Conservation (phyloP, 257 asterid genomes). For the Henckelia pumila region DNA sequence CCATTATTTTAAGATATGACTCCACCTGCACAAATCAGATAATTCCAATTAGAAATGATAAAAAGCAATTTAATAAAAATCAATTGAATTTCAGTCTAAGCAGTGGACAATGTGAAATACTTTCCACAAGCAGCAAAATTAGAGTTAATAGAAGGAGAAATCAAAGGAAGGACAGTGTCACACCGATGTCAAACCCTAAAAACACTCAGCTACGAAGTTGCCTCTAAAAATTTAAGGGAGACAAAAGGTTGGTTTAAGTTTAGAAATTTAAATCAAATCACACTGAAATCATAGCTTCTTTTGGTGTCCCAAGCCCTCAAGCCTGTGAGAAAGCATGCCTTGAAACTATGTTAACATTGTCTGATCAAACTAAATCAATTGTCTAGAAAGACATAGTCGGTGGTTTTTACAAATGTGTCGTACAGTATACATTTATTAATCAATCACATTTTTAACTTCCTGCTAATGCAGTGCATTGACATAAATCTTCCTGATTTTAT, state of each 20-base stretch:
- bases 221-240: neutral
- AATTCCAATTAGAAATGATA: constrained; percentile 20
- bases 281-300: constrained; percentile 1
- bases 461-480: neutral
- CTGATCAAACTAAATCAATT: neutral
- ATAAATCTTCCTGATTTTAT: neutral
- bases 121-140: constrained; percentile 9
- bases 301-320: neutral
- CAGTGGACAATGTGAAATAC: neutral
- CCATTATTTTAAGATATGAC: constrained; percentile 81
- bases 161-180: neutral
- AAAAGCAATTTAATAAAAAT: constrained; percentile 12
- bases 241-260: constrained; percentile 2
- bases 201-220: constrained; percentile 17
- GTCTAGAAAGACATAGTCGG: neutral
- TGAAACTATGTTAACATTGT: neutral
- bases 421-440: neutral
- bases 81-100: constrained; percentile 1
- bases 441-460: neutral
- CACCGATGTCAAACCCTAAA: constrained; percentile 1
- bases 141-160: constrained; percentile 11
- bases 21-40: constrained; percentile 71
- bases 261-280: constrained; percentile 19
- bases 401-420: neutral
- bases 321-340: neutral